These are phyloP conservation scores for Pythium guiyangense DNA, from an alignment of 352 stramenopile genomes.

Conservation along the genomic window DNA sequence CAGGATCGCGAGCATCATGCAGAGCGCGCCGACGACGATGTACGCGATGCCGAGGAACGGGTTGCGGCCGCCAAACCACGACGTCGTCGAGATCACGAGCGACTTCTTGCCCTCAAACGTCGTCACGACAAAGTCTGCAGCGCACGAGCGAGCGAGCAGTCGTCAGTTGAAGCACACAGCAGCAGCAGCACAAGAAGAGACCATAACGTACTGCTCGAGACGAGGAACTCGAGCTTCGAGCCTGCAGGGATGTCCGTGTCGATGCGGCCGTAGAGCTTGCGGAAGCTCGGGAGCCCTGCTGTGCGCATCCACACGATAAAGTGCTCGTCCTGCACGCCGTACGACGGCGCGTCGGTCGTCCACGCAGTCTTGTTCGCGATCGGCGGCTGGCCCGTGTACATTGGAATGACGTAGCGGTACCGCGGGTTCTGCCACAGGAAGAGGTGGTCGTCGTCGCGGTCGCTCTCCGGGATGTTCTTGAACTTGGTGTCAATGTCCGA, in stretches of 20 bases:
- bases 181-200: not conserved
- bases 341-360: slow-evolving; percentile 55
- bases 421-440: slow-evolving; percentile 81
- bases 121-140: slow-evolving; percentile 93
- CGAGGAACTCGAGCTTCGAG: slow-evolving; percentile 89
- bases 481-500: slow-evolving; percentile 96
- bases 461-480: slow-evolving; percentile 80
- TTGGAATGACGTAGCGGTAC: slow-evolving; percentile 80
- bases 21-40: slow-evolving; percentile 94
- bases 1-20: slow-evolving; percentile 90
- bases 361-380: slow-evolving; percentile 79
- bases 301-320: slow-evolving; percentile 99
- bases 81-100: slow-evolving; percentile 95
- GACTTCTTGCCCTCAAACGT: slow-evolving; percentile 95
- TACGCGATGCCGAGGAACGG: slow-evolving; percentile 95
- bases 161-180: slow-evolving; percentile 6
- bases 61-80: slow-evolving; percentile 96
- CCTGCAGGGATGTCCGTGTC: slow-evolving; percentile 87
- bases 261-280: slow-evolving; percentile 99
- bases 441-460: slow-evolving; percentile 39
- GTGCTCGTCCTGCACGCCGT: slow-evolving; percentile 97
- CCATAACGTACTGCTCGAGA: slow-evolving; percentile 84
- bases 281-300: slow-evolving; percentile 96
- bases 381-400: slow-evolving; percentile 39
- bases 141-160: not conserved